Percentiles rank a stretch among this genome's conserved stretches.
Conservation (phyloP, 106 monocot genomes). For the Allium sativum region DNA sequence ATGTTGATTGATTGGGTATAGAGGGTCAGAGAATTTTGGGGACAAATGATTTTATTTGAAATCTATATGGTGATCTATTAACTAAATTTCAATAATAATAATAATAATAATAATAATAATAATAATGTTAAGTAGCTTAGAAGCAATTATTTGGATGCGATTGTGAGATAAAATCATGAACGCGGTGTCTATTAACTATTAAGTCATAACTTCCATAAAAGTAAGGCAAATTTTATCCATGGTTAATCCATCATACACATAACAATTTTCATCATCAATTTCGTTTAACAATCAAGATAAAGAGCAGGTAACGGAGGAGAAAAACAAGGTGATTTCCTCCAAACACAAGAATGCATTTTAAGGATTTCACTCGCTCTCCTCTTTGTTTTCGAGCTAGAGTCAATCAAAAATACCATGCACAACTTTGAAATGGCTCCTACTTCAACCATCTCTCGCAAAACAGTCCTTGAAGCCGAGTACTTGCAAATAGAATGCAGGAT, state of each 20-base stretch:
- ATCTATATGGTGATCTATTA: too few relatives aligned
- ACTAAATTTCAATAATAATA: too few relatives aligned
- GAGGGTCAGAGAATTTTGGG: too few relatives aligned
- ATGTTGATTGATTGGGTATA: too few relatives aligned
- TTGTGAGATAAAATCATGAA: too few relatives aligned
- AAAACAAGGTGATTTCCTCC: slow-evolving; percentile 28
- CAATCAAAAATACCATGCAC: slow-evolving; percentile 11
- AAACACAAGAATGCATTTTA: slow-evolving; percentile 20
- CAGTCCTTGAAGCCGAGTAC: slow-evolving; percentile 7
- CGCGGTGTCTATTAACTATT: too few relatives aligned
- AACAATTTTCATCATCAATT: not conserved
- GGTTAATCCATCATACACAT: not conserved
- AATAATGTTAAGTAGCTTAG: too few relatives aligned
- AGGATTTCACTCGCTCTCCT: slow-evolving; percentile 27
- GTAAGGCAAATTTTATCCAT: too few relatives aligned
- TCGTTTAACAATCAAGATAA: slow-evolving; percentile 10
- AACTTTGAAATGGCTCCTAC: slow-evolving; percentile 27
- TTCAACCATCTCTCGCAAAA: slow-evolving; percentile 28
- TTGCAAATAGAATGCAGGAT: slow-evolving; percentile 8
- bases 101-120: too few relatives aligned
- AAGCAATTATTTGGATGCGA: too few relatives aligned
- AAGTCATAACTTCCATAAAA: too few relatives aligned
- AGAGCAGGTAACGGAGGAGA: slow-evolving; percentile 2
- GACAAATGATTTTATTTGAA: too few relatives aligned
- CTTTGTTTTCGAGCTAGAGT: slow-evolving; percentile 12